phyloP scores from a whole-genome alignment of 352 stramenopile genomes.

The Globisporangium perplexum region DNA sequence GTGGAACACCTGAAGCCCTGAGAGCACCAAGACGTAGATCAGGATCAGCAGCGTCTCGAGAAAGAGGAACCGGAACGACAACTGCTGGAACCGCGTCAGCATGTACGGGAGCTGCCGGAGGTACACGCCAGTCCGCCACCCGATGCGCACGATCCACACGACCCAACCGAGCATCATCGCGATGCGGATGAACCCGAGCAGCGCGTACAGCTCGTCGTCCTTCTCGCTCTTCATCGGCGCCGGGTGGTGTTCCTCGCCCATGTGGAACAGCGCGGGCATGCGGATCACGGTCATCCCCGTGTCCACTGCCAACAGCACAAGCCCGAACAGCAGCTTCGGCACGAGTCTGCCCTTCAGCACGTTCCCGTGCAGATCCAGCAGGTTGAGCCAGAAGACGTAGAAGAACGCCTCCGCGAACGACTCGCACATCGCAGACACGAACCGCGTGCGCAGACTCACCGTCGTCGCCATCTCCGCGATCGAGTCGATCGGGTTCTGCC shows the following conservation, averaged over 20 bases:
- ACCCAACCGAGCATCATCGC: constrained; percentile 64
- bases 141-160: constrained; percentile 59
- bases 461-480: constrained; percentile 49
- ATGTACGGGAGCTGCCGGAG: constrained; percentile 81
- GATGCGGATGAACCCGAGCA: constrained; percentile 60
- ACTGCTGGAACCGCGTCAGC: constrained; percentile 77
- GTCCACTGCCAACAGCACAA: constrained; percentile 43
- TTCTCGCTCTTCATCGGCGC: constrained; percentile 11
- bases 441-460: constrained; percentile 53
- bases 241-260: not conserved
- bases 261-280: constrained; percentile 50
- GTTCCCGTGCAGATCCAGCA: constrained; percentile 60
- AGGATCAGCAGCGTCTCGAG: constrained; percentile 73
- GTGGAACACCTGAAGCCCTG: constrained; percentile 57
- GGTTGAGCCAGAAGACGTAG: constrained; percentile 76
- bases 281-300: constrained; percentile 55
- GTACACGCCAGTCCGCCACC: constrained; percentile 42
- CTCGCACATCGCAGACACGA: constrained; percentile 60
- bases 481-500: constrained; percentile 78
- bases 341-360: constrained; percentile 12
- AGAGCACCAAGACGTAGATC: constrained; percentile 65
- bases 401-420: constrained; percentile 71
- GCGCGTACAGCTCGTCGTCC: constrained; percentile 50
- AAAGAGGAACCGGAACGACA: constrained; percentile 84
- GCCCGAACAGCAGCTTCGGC: constrained; percentile 34